A percentile compares a stretch with the other conserved stretches of the same genome.
These are phyloP conservation scores for Panicum miliaceum DNA, from an alignment of 176 grass and related monocot genomes.

Conservation along the genomic window DNA sequence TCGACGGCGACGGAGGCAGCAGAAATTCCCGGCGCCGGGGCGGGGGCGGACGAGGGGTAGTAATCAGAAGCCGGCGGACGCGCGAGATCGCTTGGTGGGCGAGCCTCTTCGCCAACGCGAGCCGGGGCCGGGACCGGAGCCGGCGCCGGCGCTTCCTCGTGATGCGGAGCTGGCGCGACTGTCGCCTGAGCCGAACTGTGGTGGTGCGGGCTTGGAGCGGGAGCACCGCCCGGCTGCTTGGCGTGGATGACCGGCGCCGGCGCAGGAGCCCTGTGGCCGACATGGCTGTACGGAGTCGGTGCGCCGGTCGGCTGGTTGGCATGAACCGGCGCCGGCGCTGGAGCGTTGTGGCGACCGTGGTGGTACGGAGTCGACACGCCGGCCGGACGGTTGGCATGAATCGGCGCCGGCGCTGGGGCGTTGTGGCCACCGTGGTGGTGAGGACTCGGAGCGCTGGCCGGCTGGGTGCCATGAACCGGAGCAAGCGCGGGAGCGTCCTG, in stretches of 20 bases:
- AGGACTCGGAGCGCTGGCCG: neutral
- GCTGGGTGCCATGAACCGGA: neutral
- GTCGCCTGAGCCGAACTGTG: neutral
- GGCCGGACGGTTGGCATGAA: neutral
- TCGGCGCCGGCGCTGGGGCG: neutral
- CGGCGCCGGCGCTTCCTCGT: neutral
- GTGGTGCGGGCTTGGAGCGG: neutral
- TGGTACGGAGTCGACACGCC: neutral
- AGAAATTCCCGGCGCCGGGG: slow-evolving; percentile 41
- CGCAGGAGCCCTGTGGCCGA: neutral
- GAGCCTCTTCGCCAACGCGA: neutral
- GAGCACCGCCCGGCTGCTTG: neutral
- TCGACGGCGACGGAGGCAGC: neutral
- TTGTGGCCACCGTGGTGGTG: neutral
- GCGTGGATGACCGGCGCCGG: neutral
- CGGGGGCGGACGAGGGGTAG: slow-evolving; percentile 21
- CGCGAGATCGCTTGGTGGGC: neutral
- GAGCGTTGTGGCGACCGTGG: neutral
- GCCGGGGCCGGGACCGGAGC: neutral
- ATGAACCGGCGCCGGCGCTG: neutral
- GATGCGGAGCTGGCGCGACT: neutral
- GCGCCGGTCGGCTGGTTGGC: neutral
- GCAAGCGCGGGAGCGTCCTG: neutral
- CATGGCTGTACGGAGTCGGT: neutral
- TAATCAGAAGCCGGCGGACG: neutral